These are phyloP conservation scores for Podaxis sp. DNA, from an alignment of 768 basidiomycete species.

Conservation along the genomic window DNA sequence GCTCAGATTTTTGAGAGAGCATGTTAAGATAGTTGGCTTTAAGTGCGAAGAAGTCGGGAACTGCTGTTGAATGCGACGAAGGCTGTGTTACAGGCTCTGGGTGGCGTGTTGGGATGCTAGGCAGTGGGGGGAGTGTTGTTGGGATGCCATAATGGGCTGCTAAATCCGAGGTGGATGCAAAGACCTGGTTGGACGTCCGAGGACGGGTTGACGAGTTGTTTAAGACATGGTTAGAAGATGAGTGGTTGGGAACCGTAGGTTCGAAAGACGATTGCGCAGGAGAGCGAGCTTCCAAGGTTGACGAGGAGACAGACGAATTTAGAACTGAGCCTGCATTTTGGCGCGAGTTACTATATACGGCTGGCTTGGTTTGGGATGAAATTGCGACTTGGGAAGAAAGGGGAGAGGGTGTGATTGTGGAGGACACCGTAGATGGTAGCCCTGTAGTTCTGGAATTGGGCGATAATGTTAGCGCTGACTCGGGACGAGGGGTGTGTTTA, in stretches of 20 bases:
- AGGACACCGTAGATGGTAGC: conserved; percentile 50
- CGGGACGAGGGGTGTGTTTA: conserved; percentile 29
- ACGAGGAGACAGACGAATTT: conserved; percentile 47
- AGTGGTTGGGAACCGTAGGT: conserved; percentile 56
- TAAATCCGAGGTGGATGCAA: conserved; percentile 63
- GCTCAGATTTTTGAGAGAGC: conserved; percentile 52
- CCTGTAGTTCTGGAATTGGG: conserved; percentile 54
- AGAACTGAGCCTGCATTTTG: conserved; percentile 50
- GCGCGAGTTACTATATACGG: conserved; percentile 28
- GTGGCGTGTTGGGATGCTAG: conserved; percentile 55
- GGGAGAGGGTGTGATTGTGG: conserved; percentile 28
- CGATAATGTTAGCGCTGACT: conserved; percentile 52
- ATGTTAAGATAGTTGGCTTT: conserved; percentile 69
- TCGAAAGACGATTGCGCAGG: conserved; percentile 46
- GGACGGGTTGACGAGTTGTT: conserved; percentile 54
- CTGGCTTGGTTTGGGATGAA: conserved; percentile 39
- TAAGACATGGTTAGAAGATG: conserved; percentile 56
- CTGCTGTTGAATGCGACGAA: conserved; percentile 28
- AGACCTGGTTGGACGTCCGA: conserved; percentile 66
- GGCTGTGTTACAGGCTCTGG: conserved; percentile 39
- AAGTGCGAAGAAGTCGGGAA: conserved; percentile 49
- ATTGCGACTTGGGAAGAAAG: conserved; percentile 46
- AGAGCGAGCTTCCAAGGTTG: conserved; percentile 34
- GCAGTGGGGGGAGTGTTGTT: conserved; percentile 65
- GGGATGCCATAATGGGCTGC: conserved; percentile 82